A percentile compares a stretch with the other conserved stretches of the same genome.
Conservation (phyloP, 2,329 filamentous ascomycete species). For the Teratosphaeria pseudoeucalypti region DNA sequence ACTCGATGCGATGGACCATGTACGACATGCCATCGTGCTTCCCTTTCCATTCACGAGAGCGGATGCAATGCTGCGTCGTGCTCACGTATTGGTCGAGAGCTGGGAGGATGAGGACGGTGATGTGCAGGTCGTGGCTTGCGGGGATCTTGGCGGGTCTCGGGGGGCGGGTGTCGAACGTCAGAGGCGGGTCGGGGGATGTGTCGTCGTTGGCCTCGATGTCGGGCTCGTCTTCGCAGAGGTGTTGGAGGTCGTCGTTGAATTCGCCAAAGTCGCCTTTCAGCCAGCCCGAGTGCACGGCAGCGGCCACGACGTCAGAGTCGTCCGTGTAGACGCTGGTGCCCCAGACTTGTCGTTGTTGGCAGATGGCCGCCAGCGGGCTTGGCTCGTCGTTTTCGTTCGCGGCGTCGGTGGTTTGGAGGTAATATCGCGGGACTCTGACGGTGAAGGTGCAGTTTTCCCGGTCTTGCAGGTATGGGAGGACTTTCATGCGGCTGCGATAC, state of each 20-base stretch:
- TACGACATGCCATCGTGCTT: slow-evolving; percentile 82
- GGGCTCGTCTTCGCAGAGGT: slow-evolving; percentile 12
- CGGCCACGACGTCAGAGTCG: slow-evolving; percentile 85
- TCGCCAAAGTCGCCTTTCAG: slow-evolving; percentile 80
- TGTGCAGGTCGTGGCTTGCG: slow-evolving; percentile 66
- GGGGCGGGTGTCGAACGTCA: slow-evolving; percentile 37
- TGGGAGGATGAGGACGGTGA: slow-evolving; percentile 77
- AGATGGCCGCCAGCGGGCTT: slow-evolving; percentile 70
- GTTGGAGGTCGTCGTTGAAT: slow-evolving; percentile 21
- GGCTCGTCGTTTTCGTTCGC: slow-evolving; percentile 35
- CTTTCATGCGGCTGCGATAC: slow-evolving; percentile 52
- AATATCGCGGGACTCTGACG: slow-evolving; percentile 71
- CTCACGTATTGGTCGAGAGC: slow-evolving; percentile 65
- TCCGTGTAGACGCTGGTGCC: slow-evolving; percentile 92
- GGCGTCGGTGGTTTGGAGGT: slow-evolving; percentile 25
- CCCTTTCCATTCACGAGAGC: slow-evolving; percentile 67
- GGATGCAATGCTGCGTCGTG: slow-evolving; percentile 68
- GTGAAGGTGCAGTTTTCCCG: slow-evolving; percentile 87
- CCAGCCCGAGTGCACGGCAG: slow-evolving; percentile 88
- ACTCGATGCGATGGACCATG: slow-evolving; percentile 70
- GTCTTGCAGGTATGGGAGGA: slow-evolving; percentile 64
- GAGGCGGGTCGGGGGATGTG: background rate
- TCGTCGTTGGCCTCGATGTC: slow-evolving; percentile 17
- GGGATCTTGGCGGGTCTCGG: slow-evolving; percentile 54
- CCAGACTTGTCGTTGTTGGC: slow-evolving; percentile 71